Evolutionary conservation across 495 filamentous ascomycete species (phyloP).

Genomic region (Xylaria telfairii): DNA sequence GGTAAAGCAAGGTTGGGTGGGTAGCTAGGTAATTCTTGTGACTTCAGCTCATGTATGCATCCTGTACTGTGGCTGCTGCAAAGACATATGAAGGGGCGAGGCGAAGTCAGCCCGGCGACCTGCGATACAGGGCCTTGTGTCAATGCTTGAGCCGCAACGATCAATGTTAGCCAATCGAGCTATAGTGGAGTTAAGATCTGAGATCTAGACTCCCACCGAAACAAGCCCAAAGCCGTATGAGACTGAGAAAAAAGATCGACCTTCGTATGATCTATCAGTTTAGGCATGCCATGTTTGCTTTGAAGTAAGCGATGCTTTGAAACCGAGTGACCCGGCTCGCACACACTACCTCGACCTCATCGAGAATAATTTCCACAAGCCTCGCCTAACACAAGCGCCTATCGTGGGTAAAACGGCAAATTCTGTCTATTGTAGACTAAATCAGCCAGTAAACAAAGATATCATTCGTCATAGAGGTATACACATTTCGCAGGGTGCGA

Average conservation of each 20-base stretch:
- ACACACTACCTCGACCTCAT: background rate
- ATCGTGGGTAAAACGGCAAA: background rate
- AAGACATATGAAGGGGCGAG: constrained; percentile 33
- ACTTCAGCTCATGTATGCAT: background rate
- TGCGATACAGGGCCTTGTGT: constrained; percentile 23
- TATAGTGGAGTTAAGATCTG: constrained; percentile 24
- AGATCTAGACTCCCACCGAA: constrained; percentile 1
- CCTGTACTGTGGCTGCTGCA: background rate
- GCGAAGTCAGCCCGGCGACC: constrained; percentile 23
- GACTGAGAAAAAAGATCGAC: constrained; percentile 8
- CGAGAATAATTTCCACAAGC: background rate
- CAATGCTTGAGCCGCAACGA: constrained; percentile 21
- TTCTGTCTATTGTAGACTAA: constrained; percentile 18
- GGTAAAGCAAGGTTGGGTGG: background rate
- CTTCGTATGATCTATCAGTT: background rate
- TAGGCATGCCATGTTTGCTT: background rate
- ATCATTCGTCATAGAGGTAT: constrained; percentile 13
- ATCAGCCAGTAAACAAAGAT: constrained; percentile 6
- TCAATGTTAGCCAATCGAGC: constrained; percentile 31
- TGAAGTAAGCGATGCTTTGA: background rate
- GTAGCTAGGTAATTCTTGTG: background rate
- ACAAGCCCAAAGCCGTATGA: background rate
- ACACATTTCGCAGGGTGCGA: constrained; percentile 29
- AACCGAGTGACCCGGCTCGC: background rate
- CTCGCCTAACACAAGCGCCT: background rate